phyloP scores from a whole-genome alignment of 208 protist species.

The Leishmania martiniquensis region DNA sequence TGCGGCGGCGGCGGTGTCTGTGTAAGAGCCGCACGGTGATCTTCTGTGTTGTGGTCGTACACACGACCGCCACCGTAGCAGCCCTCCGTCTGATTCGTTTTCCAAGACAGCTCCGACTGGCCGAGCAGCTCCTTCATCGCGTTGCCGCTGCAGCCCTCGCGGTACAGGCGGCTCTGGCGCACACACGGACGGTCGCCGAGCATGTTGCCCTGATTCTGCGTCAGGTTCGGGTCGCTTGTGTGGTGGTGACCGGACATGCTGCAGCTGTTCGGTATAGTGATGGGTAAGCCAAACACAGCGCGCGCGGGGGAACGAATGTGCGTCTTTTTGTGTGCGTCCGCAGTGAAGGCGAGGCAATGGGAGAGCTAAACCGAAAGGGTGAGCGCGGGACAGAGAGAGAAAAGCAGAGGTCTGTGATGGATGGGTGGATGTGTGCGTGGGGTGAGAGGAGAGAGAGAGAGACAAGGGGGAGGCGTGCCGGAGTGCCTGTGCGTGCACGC shows the following conservation, averaged over 20 bases:
- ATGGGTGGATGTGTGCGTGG: background rate
- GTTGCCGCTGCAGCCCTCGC: conserved; percentile 81
- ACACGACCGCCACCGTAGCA: conserved; percentile 72
- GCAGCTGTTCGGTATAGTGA: background rate
- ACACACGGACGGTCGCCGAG: conserved; percentile 89
- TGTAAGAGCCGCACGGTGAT: conserved; percentile 32
- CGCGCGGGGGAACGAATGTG: no score
- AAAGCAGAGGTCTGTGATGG: no score
- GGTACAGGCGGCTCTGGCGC: conserved; percentile 83
- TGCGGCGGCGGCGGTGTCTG: conserved; percentile 24
- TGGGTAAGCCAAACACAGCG: background rate
- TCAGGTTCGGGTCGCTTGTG: conserved; percentile 56
- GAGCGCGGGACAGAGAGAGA: no score
- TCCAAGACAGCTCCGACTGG: conserved; percentile 80
- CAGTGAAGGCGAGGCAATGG: background rate
- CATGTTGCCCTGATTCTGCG: conserved; percentile 90
- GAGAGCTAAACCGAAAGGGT: no score
- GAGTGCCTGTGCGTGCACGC: background rate
- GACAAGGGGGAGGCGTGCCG: background rate
- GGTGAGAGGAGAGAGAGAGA: background rate
- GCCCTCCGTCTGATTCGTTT: conserved; percentile 76
- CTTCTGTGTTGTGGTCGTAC: conserved; percentile 70
- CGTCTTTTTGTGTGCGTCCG: background rate
- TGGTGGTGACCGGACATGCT: conserved; percentile 71
- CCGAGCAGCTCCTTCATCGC: conserved; percentile 89